Base-by-base conservation (phyloP, 306 rosid genomes). In the Astragalus membranaceus region DNA sequence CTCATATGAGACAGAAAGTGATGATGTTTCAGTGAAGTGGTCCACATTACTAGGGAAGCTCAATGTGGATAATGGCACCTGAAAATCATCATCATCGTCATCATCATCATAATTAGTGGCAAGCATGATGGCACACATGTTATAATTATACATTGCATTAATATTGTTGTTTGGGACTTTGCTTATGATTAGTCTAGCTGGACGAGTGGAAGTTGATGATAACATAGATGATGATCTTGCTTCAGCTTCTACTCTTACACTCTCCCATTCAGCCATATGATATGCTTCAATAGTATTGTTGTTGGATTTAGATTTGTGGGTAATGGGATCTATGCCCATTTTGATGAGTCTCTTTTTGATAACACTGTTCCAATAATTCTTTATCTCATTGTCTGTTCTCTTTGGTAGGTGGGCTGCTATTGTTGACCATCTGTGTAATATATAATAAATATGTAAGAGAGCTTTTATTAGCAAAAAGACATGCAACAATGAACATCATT, bases 321-420 rank as follows among this genome's bases (percentile, higher is more conserved):
- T 79, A 3, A 35, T 41, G 5, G 86, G 79, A 30, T 83, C 81
- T 10, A 83, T 67, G 4, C 86, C 86, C 81, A 72, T 83, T 30
- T 5, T 72, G 11, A 76, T 43, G 0, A 79, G 77, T 41, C 81
- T 67, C 47, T 83, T 79, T 73, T 82, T 83, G 17, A 83, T 16
- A 20, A 79, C 74, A 0, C 79, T 41, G 52, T 83, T 79, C 84
- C 86, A 83, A 4, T 79, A 69, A 20, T 83, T 79, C 84, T 79
- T 83, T 7, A 83, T 79, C 30, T 83, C 86, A 23, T 79, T 83
- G 46, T 79, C 79, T 1, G 84, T 83, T 67, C 84, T 83, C 20
- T 63, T 79, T 4, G 76, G 76, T 20, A 83, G 59, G 35, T 75
- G 81, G 41, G 67, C 63, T 10, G 86, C 84, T 37, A 83, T 83